Percentiles rank a stretch among this genome's conserved stretches.
Conservation (phyloP, 2,329 filamentous ascomycete species). For the Fusarium sarcochroum region DNA sequence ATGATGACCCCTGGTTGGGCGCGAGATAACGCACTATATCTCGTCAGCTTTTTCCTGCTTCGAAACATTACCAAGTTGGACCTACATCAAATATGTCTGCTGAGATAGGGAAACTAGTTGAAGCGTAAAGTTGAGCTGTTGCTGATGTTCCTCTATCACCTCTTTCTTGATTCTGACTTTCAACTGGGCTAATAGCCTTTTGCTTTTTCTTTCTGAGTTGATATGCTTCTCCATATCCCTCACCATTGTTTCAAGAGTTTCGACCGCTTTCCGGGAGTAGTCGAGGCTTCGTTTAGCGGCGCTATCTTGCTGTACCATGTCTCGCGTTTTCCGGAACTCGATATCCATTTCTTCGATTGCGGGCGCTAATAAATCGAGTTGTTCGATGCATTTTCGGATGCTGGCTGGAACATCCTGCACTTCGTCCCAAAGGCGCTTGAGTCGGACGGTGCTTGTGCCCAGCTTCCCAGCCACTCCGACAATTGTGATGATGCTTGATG, state of each 20-base stretch:
- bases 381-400: conserved; percentile 9
- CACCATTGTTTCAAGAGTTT: conserved; percentile 1
- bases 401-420: conserved; percentile 20
- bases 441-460: conserved; percentile 7
- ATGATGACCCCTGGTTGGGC: conserved; percentile 8
- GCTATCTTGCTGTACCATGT: background rate
- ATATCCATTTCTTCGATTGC: conserved; percentile 15
- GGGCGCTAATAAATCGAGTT: conserved; percentile 1
- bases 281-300: conserved; percentile 13
- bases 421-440: conserved; percentile 39
- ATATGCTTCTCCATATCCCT: conserved; percentile 26
- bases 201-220: background rate
- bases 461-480: conserved; percentile 33
- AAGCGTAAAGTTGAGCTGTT: conserved; percentile 5
- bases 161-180: conserved; percentile 24
- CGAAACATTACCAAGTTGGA: rapidly evolving
- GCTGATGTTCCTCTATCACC: conserved; percentile 20
- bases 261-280: conserved; percentile 16
- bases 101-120: conserved; percentile 20
- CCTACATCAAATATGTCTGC: conserved; percentile 30
- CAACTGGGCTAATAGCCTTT: background rate
- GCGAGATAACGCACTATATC: conserved; percentile 7
- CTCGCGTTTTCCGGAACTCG: conserved; percentile 5
- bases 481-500: conserved; percentile 33
- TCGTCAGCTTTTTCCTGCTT: rapidly evolving